A percentile compares a stretch with the other conserved stretches of the same genome.
Evolutionary conservation across 2,329 filamentous ascomycete species (phyloP).

Genomic region (Cladosporium sphaerospermum): DNA sequence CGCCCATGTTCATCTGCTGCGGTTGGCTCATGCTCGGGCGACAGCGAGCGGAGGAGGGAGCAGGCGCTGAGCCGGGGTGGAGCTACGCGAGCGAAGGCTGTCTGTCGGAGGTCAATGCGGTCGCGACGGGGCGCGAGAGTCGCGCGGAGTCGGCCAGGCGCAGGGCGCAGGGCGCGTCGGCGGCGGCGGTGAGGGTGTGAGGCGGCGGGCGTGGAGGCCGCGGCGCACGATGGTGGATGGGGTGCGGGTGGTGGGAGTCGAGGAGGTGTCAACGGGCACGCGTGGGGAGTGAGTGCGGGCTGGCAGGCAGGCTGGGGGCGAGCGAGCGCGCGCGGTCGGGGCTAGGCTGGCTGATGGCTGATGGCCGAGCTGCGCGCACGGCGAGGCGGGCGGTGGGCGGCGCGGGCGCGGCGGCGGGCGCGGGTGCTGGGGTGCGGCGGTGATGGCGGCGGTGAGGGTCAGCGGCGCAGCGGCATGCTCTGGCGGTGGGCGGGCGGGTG

Average conservation of each 20-base stretch:
- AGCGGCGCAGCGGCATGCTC: not conserved
- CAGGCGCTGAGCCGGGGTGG: not conserved
- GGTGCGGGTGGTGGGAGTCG: not conserved
- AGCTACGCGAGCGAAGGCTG: not conserved
- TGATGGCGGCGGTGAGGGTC: not conserved
- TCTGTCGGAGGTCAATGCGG: not conserved
- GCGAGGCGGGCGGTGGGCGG: not conserved
- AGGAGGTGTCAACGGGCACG: not conserved
- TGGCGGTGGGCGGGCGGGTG: not conserved
- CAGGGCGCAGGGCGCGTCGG: slow-evolving; percentile 11
- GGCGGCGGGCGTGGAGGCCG: not conserved
- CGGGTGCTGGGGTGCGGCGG: not conserved
- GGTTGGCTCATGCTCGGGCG: slow-evolving; percentile 49
- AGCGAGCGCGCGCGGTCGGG: not conserved
- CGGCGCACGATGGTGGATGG: not conserved
- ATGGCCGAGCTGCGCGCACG: not conserved
- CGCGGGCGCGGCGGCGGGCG: not conserved
- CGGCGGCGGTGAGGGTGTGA: not conserved
- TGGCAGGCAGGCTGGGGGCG: not conserved
- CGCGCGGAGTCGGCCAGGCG: slow-evolving; percentile 6
- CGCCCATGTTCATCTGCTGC: slow-evolving; percentile 63
- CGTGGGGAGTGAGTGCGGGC: not conserved
- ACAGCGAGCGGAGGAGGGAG: slow-evolving; percentile 4
- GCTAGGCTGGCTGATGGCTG: too few relatives aligned
- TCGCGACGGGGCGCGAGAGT: not conserved